Base-by-base conservation (phyloP, 805 yeast species). In the Lachancea waltii region DNA sequence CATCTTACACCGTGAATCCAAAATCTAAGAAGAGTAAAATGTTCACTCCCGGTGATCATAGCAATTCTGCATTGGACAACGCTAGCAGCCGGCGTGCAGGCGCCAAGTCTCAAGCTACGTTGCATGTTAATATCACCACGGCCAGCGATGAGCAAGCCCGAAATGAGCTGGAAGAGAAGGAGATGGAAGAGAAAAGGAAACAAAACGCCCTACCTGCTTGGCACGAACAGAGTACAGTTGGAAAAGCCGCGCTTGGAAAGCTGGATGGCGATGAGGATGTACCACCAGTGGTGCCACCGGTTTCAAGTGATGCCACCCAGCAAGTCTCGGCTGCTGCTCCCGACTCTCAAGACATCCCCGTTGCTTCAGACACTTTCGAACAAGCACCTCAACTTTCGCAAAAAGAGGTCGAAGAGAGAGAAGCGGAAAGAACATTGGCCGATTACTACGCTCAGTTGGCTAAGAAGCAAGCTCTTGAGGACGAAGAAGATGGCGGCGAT, bases 191-290 rank as follows among this genome's bases (percentile, higher is more conserved):
- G 75, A 60, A 80, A 73, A 60, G 89, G 60, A 81, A 83, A 55
- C 96, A 90, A 60, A 92, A 92, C 58, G 96, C 96, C 3, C 70
- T 92, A 48, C 99, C 99, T 6, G 81, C 92, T 20, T 92, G 99
- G 99, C 95, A 92, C 58, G 77, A 82, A 47, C 81, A 81, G 49
- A 78, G 90, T 55, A 89, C 99, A 0, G 90, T 90, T 48, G 95
- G 95, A 32, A 70, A 79, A 48, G 62, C 71, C 10, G 69, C 72
- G 3, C 59, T 75, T 42, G 84, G 80, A 41, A 72, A 67, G 45
- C 51, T 77, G 42, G 80, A 72, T 45, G 68, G 64, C 31, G 77
- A 68, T 24, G 81, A 73, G 38, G 67, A 63, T 30, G 62, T 53
- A 21, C 56, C 20, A 5, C 32, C 19, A 37, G 30, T 17, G 14